Conservation (phyloP, 176 grass and related monocot species). For the Oryza glaberrima region DNA sequence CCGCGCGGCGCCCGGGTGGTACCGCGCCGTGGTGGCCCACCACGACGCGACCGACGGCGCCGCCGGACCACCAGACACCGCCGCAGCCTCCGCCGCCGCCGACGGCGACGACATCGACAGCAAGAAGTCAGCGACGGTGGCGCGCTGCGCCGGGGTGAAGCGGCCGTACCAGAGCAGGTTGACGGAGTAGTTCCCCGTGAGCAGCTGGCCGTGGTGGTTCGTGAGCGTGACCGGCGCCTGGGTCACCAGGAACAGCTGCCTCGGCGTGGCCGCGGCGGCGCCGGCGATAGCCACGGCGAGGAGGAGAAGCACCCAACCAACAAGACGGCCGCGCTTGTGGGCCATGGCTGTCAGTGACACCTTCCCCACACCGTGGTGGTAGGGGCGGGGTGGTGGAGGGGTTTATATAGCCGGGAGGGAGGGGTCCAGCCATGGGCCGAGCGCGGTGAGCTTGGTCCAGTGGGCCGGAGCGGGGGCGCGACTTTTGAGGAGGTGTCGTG, state of each 20-base stretch:
- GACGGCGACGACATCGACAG: constrained; percentile 48
- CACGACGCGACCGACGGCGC: constrained; percentile 62
- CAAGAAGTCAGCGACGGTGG: constrained; percentile 70
- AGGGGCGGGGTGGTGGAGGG: not conserved
- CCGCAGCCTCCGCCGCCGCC: not conserved
- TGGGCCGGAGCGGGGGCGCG: constrained; percentile 14
- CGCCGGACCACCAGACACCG: not conserved
- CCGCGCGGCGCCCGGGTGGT: constrained; percentile 56
- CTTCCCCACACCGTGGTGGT: not conserved
- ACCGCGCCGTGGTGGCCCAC: constrained; percentile 70
- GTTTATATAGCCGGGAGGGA: constrained; percentile 45
- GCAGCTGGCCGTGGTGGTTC: constrained; percentile 70
- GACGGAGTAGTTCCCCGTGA: constrained; percentile 67
- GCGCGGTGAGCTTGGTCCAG: not conserved
- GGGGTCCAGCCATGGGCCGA: too few species aligned
- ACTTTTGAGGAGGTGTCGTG: constrained; percentile 34
- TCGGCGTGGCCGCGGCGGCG: constrained; percentile 36
- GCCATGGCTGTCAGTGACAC: constrained; percentile 34
- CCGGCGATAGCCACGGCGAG: not conserved
- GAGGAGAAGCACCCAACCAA: not conserved
- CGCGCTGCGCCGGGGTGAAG: constrained; percentile 63
- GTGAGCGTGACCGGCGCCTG: constrained; percentile 55
- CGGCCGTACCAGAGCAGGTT: constrained; percentile 80
- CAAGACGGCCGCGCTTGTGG: constrained; percentile 3
- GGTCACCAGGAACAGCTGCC: constrained; percentile 64